A percentile compares a stretch with the other conserved stretches of the same genome.
Evolutionary conservation across 805 yeast genomes (phyloP).

Genomic region (Lachancea waltii): DNA sequence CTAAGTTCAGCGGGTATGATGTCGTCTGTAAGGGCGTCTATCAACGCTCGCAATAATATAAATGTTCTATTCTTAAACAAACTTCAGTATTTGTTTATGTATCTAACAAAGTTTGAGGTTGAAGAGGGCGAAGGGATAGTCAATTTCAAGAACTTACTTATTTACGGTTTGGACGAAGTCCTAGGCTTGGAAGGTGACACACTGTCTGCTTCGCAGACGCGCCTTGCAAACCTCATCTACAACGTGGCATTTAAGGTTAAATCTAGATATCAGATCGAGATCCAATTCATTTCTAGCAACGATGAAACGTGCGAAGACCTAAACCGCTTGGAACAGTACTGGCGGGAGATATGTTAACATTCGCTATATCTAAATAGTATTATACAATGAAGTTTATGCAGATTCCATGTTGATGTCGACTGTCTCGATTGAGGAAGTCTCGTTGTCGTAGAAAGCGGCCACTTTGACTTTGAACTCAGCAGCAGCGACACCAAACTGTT

Average conservation of each 20-base stretch:
- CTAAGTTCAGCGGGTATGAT: slow-evolving; percentile 10
- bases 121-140: slow-evolving; percentile 10
- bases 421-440: slow-evolving; percentile 33
- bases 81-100: slow-evolving; percentile 31
- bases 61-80: slow-evolving; percentile 27
- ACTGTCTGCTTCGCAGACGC: slow-evolving; percentile 6
- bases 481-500: slow-evolving; percentile 93
- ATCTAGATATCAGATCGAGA: slow-evolving; percentile 15
- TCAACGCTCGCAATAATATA: slow-evolving; percentile 14
- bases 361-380: slow-evolving; percentile 5
- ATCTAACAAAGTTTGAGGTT: slow-evolving; percentile 28
- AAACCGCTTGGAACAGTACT: slow-evolving; percentile 20
- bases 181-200: background rate
- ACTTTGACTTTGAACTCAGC: slow-evolving; percentile 80
- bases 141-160: slow-evolving; percentile 18
- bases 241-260: slow-evolving; percentile 21
- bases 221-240: slow-evolving; percentile 20
- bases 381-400: slow-evolving; percentile 8
- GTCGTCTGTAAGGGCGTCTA: slow-evolving; percentile 17
- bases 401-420: slow-evolving; percentile 31
- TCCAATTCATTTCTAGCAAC: slow-evolving; percentile 8
- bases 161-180: slow-evolving; percentile 27
- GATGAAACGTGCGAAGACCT: slow-evolving; percentile 5
- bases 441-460: slow-evolving; percentile 72
- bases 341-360: slow-evolving; percentile 16